These are phyloP conservation scores for Coix lacrymajobi DNA, from an alignment of 176 grass and related monocot genomes.

Conservation along the genomic window DNA sequence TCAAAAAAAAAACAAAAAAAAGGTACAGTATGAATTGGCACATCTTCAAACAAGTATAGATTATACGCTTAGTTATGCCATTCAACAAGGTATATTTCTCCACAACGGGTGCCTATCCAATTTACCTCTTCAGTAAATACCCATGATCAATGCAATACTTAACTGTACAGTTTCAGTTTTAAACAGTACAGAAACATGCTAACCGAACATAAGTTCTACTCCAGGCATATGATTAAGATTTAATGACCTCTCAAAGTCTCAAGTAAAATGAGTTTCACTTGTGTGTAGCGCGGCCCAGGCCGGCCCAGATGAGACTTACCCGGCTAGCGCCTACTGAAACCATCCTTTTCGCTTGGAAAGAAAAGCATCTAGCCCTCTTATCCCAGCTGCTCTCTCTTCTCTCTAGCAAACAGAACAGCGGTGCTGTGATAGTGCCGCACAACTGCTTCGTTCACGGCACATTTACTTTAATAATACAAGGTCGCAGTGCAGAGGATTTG, in stretches of 20 bases:
- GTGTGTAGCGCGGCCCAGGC: neutral
- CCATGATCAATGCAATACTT: too few species aligned
- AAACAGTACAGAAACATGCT: too few species aligned
- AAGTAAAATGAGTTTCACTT: neutral
- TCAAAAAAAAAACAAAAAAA: too few species aligned
- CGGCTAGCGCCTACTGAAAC: neutral
- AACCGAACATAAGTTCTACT: neutral
- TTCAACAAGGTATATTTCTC: too few species aligned
- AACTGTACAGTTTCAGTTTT: too few species aligned
- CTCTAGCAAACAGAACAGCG: neutral
- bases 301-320: too few species aligned
- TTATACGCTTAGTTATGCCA: neutral
- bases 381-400: neutral
- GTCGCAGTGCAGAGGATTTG: conserved; percentile 1
- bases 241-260: neutral
- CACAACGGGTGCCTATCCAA: too few species aligned
- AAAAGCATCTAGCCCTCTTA: neutral
- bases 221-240: neutral
- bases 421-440: neutral
- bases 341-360: neutral
- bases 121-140: too few species aligned
- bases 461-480: neutral
- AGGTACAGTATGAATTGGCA: too few species aligned
- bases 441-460: neutral
- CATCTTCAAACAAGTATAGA: too few species aligned